Base-by-base conservation (phyloP, 192 early-diverging fungal genomes). In the Coemansia sp. region DNA sequence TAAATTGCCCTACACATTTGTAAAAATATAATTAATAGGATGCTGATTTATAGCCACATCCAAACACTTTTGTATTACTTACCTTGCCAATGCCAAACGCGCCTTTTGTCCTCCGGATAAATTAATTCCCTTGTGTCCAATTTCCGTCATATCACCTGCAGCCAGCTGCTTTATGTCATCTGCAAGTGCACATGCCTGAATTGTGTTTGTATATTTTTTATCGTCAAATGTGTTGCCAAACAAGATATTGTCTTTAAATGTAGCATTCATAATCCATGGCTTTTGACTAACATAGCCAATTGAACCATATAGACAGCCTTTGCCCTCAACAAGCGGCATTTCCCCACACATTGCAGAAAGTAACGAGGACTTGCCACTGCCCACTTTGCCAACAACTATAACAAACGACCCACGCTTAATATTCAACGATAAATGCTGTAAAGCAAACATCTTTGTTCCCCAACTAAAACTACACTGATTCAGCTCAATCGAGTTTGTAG, bases 201-300 rank as follows among this genome's bases (percentile, higher is more conserved):
- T 41, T 3, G 89, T 85, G 15, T 73, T 63, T 23, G 60, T 52
- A 48, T 84, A 90, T 6, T 69, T 62, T 0, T 72, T 57, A 6
- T 79, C 71, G 19, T 92, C 84, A 55, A 71, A 85, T 2, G 83
- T 73, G 48, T 82, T 85, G 0, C 88, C 89, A 81, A 92, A 92
- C 2, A 89, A 29, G 38, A 92, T 86, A 63, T 90, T 90, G 19
- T 85, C 84, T 6, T 82, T 75, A 14, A 92, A 45, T 1, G 89
- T 89, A 12, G 85, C 86, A 39, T 92, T 92, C 76, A 90, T 90
- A 52, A 98, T 92, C 94, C 94, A 98, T 0, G 94, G 86, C 15
- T 83, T 83, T 70, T 96, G 95, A 24, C 91, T 83, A 17, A 85
- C 82, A 69, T 94, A 95, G 15, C 88, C 88, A 25, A 96, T 81